These are phyloP conservation scores for Penicillium sp. DNA, from an alignment of 2,329 filamentous ascomycete genomes.

Conservation along the genomic window DNA sequence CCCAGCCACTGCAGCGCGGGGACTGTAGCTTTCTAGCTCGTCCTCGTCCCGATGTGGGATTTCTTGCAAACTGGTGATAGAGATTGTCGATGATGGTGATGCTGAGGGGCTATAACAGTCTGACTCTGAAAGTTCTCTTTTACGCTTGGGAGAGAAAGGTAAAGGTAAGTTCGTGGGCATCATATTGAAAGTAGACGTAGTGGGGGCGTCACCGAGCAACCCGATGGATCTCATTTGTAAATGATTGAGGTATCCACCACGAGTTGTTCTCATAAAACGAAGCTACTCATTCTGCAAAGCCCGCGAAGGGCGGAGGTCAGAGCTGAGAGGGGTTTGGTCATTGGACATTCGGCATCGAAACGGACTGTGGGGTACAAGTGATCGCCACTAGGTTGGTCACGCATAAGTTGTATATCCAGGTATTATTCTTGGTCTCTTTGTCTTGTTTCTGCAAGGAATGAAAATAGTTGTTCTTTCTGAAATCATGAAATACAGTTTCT, in stretches of 20 bases:
- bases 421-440: neutral
- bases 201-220: slow-evolving; percentile 23
- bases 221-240: slow-evolving; percentile 8
- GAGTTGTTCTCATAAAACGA: slow-evolving; percentile 8
- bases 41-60: slow-evolving; percentile 32
- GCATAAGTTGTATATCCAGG: neutral
- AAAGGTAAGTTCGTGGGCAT: slow-evolving; percentile 29
- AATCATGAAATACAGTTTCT: neutral
- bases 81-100: slow-evolving; percentile 36
- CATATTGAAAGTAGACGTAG: slow-evolving; percentile 26
- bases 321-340: slow-evolving; percentile 21
- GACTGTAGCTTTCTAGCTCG: slow-evolving; percentile 37
- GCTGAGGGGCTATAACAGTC: slow-evolving; percentile 30
- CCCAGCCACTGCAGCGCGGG: slow-evolving; percentile 41
- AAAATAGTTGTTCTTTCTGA: neutral
- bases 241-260: slow-evolving; percentile 13
- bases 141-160: slow-evolving; percentile 37
- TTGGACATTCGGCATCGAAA: slow-evolving; percentile 21
- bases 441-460: neutral
- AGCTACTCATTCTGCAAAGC: slow-evolving; percentile 15
- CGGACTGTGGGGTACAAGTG: slow-evolving; percentile 10
- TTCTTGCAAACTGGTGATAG: slow-evolving; percentile 34
- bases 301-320: slow-evolving; percentile 17
- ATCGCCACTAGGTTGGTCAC: slow-evolving; percentile 4
- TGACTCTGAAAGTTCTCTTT: slow-evolving; percentile 35